Base-by-base conservation (phyloP, 2,329 filamentous ascomycete genomes). In the Xylaria sp. region DNA sequence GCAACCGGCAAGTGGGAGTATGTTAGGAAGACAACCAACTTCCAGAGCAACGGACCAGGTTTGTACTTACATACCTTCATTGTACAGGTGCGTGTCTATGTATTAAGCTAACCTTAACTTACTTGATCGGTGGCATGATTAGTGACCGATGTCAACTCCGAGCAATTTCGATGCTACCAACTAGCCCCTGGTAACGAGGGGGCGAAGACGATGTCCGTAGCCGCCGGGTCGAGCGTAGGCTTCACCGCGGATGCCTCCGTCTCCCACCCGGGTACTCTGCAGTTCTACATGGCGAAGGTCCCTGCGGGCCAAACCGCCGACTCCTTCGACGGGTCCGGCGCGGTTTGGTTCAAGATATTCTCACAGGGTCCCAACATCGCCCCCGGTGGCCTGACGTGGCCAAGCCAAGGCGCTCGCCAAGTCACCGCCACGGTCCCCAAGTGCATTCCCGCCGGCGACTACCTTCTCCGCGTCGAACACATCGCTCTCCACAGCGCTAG, bases 161-260 rank as follows among this genome's bases (percentile, higher is more conserved):
- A 72, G 1, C 73, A 76, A 52, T 78, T 81, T 69, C 76, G 76
- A n/a, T 82, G 78, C 71, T 81, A 78, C 66, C 74, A 81, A 62
- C 68, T 74, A 8, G 66, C 65, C 8, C 62, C 73, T 2, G 75
- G 76, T 38, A 72, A 70, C 45, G 70, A 73, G 40, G 75, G 74
- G 2, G 72, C 71, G 0, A 66, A 70, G 44, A 77, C 73, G 1
- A 72, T 74, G 55, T 74, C 69, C 40, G 71, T 78, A 6, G 72
- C 74, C 8, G 78, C 78, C 16, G 77, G 78, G 18, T 69, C 70
- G 9, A 73, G 71, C 0, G 64, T 81, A 1, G 70, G 70, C n/a
- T 78, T 78, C 68, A 74, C 73, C 16, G 72, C 75, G 13, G 72
- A 72, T 39, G 58, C 76, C 1, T 69, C 70, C 24, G 70, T 81